Evolutionary conservation across 345 rosid genomes (phyloP).

Genomic region (Carallia pectinifolia): DNA sequence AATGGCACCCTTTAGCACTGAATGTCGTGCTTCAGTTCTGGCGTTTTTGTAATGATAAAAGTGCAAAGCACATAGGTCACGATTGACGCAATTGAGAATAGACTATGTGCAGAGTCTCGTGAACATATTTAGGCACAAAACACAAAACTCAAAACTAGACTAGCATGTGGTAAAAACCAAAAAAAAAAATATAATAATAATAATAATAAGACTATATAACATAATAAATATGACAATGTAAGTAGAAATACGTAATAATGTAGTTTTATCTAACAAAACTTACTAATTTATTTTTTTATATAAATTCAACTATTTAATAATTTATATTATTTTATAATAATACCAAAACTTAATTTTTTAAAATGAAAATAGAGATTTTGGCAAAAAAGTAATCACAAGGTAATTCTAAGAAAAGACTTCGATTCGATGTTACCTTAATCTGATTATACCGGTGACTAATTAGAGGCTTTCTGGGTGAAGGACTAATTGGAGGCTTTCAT

Average conservation of each 20-base stretch:
- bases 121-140: no score
- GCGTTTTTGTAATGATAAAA: slow-evolving; percentile 22
- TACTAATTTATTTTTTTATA: no score
- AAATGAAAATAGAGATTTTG: not conserved
- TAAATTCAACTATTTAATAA: no score
- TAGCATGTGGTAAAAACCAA: no score
- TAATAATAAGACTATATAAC: no score
- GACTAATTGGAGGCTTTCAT: not conserved
- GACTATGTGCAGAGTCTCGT: no score
- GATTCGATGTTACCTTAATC: not conserved
- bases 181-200: no score
- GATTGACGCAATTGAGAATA: no score
- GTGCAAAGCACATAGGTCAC: not conserved
- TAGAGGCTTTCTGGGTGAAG: not conserved
- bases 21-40: not conserved
- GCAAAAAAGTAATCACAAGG: not conserved
- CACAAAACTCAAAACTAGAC: no score
- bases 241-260: no score
- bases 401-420: not conserved
- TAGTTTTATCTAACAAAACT: no score
- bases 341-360: not conserved
- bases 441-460: not conserved
- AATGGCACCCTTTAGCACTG: not conserved
- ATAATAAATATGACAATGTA: no score
- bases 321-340: not conserved